A percentile compares a stretch with the other conserved stretches of the same genome.
Evolutionary conservation across 805 yeast species (phyloP).

Genomic region (Ogataea allantospora): DNA sequence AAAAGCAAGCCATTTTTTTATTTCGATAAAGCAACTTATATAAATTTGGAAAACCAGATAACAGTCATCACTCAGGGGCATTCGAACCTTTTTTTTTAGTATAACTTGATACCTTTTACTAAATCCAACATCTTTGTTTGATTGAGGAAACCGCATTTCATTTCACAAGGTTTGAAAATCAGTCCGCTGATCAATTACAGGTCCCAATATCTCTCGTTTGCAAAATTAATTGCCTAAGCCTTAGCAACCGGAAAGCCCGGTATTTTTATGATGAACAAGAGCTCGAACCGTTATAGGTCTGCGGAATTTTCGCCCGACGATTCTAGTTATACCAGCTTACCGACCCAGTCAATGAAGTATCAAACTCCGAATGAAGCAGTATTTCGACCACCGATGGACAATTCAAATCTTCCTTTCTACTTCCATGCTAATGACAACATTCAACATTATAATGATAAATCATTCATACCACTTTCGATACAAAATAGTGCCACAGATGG

Average conservation of each 20-base stretch:
- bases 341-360: neutral
- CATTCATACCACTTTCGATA: conserved; percentile 5
- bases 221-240: neutral
- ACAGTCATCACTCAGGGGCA: conserved; percentile 5
- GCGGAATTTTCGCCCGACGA: conserved; percentile 2
- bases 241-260: conserved; percentile 2
- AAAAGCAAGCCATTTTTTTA: conserved; percentile 21
- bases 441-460: conserved; percentile 10
- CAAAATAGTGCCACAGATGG: conserved; percentile 10
- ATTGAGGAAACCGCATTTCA: neutral
- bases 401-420: conserved; percentile 8
- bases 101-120: conserved; percentile 1
- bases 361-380: neutral
- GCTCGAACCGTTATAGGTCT: conserved; percentile 5
- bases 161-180: neutral
- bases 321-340: neutral
- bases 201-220: neutral
- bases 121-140: neutral
- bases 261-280: conserved; percentile 2
- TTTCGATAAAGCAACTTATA: conserved; percentile 14
- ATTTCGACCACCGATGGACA: neutral
- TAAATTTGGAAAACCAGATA: conserved; percentile 14
- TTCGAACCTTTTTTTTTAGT: no score
- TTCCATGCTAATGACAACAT: conserved; percentile 15
- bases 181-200: neutral